These are phyloP conservation scores for Pharus latifolius DNA, from an alignment of 176 grass and related monocot species.

Conservation along the genomic window DNA sequence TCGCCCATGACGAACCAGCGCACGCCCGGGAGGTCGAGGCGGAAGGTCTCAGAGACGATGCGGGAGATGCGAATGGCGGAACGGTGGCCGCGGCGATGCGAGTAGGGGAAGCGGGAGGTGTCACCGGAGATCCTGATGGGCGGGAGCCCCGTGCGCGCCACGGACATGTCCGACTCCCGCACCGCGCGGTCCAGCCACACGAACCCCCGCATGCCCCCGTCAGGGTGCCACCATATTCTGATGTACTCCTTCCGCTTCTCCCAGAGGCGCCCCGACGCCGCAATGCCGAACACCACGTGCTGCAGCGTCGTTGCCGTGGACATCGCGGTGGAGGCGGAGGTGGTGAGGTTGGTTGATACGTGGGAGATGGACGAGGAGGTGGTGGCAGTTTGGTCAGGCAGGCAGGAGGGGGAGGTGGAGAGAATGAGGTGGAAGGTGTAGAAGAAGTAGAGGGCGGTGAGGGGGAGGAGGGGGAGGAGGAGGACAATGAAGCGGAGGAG, in stretches of 20 bases:
- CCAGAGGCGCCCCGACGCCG: constrained; percentile 47
- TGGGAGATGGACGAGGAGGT: not conserved
- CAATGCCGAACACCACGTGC: constrained; percentile 73
- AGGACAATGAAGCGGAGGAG: constrained; percentile 16
- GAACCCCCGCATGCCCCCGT: constrained; percentile 42
- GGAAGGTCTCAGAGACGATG: constrained; percentile 63
- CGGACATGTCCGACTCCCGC: constrained; percentile 17
- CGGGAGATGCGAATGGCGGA: constrained; percentile 67
- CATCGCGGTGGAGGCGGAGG: not conserved
- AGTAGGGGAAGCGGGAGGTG: constrained; percentile 51
- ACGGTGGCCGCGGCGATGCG: constrained; percentile 44
- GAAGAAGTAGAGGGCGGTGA: constrained; percentile 33
- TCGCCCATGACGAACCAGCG: constrained; percentile 79
- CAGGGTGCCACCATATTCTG: constrained; percentile 52
- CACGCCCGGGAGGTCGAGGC: constrained; percentile 40
- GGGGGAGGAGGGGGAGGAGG: constrained; percentile 7
- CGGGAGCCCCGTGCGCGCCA: constrained; percentile 10
- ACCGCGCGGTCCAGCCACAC: constrained; percentile 54
- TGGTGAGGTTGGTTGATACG: not conserved
- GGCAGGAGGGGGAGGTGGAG: constrained; percentile 9
- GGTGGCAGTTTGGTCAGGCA: not conserved
- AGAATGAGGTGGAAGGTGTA: constrained; percentile 44
- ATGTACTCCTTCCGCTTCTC: constrained; percentile 68
- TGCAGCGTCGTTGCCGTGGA: constrained; percentile 31
- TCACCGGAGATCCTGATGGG: constrained; percentile 44